Base-by-base conservation (phyloP, 441 rosid species). In the Capsella rubella region DNA sequence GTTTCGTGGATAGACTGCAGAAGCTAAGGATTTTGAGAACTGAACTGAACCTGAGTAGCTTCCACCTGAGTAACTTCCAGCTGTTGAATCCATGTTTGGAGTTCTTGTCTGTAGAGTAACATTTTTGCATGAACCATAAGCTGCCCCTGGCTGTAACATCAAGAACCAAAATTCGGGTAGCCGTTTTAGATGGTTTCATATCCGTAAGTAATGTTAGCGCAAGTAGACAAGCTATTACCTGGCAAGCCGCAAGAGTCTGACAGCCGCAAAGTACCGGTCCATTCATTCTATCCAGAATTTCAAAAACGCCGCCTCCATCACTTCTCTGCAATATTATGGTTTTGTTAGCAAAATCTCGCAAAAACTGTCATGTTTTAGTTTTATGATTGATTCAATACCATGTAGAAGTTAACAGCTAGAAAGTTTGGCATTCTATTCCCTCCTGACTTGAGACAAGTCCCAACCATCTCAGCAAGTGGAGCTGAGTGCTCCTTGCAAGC, bases 401-500 rank as follows among this genome's bases (percentile, higher is more conserved):
- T 93, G 86, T 91, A 93, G 81, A 89, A 93, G 86, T 93, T 91
- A 64, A 93, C 96, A 0, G 98, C 97, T 70, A 93, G 54, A 80
- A 93, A 90, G 78, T 93, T 93, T 34, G 98, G 96, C 90, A 93
- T 80, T 77, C 45, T 60, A 64, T 87, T 87, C 49, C 95, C 96
- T 2, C 90, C 91, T 60, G 97, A 85, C 81, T 87, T 91, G 62
- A 80, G 83, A 79, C 98, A 94, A 75, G 95, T 91, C 28, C 83
- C 87, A 69, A 89, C 87, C 98, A 93, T 93, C 82, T 88, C 86
- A 75, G 82, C 83, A 59, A 93, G 87, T 2, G 89, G 87, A 52
- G 87, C 81, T 7, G 98, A 89, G 80, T 94, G 97, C 78, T 90
- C 95, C 69, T 94, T 90, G 86, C 98, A 94, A 69, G 98, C 96